Percentiles rank a stretch among this genome's conserved stretches.
Conservation (phyloP, 2,329 filamentous ascomycete species). For the Setomelanomma holmii region DNA sequence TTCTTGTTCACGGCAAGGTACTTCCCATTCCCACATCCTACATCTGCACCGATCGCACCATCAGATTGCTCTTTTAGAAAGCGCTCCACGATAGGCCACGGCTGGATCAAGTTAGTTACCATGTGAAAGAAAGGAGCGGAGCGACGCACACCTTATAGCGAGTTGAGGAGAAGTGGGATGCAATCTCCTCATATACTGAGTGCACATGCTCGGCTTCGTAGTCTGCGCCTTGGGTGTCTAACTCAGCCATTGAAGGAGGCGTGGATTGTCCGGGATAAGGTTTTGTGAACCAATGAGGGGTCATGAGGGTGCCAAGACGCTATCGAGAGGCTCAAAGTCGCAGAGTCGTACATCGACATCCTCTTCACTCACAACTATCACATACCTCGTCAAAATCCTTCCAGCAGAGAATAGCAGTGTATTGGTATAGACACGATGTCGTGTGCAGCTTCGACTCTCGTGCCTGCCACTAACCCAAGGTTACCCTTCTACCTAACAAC, state of each 20-base stretch:
- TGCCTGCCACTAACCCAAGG: too few relatives aligned
- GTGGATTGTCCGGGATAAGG: not conserved
- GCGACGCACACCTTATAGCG: constrained; percentile 67
- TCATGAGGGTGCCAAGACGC: constrained; percentile 11
- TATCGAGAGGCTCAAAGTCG: too few relatives aligned
- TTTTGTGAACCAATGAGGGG: constrained; percentile 15
- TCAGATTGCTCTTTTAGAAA: constrained; percentile 72
- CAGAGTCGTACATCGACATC: too few relatives aligned
- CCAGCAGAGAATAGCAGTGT: too few relatives aligned
- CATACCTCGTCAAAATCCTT: too few relatives aligned
- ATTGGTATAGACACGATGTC: too few relatives aligned
- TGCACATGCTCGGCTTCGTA: constrained; percentile 93
- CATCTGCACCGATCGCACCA: constrained; percentile 83
- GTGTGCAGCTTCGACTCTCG: too few relatives aligned
- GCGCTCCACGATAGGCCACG: constrained; percentile 87
- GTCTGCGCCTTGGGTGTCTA: constrained; percentile 51
- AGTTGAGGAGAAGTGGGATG: constrained; percentile 82
- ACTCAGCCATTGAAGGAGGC: constrained; percentile 21
- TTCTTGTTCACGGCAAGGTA: constrained; percentile 81
- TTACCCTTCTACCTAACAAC: too few relatives aligned
- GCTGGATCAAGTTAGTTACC: constrained; percentile 57
- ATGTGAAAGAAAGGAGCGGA: constrained; percentile 4
- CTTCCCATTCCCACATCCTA: constrained; percentile 97
- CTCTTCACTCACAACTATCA: not conserved
- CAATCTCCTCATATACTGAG: constrained; percentile 86